Base-by-base conservation (phyloP, 805 yeast species). In the Candida adriatica region DNA sequence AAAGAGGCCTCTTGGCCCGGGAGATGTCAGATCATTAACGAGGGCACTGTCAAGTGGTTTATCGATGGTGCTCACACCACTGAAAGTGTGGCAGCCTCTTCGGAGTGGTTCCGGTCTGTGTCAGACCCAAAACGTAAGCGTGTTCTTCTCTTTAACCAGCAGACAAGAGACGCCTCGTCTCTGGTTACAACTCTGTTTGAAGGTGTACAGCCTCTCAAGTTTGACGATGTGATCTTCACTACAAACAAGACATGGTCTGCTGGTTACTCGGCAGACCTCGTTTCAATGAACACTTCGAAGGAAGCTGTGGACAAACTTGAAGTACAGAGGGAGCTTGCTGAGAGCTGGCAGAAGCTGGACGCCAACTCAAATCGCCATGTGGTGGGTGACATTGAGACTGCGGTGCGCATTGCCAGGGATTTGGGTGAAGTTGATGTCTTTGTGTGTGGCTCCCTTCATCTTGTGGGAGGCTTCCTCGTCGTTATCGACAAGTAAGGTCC, bases 1-100 rank as follows among this genome's bases (percentile, higher is more conserved):
- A 73, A 66, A 31, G 37, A 58, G 2, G 82, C 94, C 1, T 60
- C 66, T 27, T 92, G 97, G 96, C 92, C 92, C n/a, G 99, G 99
- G 1, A 67, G 99, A 45, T 90, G 97, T 47, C 96, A 94, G 59
- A 66, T 75, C 2, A 56, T 85, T 18, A 57, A 60, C 11, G 60
- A 62, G 16, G 6, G 53, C 3, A 53, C 58, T 3, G 58, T 79
- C 13, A 71, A 69, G n/a, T 92, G 96, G 95, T 78, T 61, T 42
- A 59, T 90, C 11, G 99, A 92, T 59, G 99, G 99, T 13, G 97
- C 98, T 0, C 99, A 92, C 48, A 92, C 98, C 0, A 61, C 70
- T 27, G 99, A 92, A 49, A 83, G 95, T 37, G 72, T 94, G 16
- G 65, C 66, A 18, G 94, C 78, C n/a, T 83, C 96, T 0, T 68